phyloP scores from a whole-genome alignment of 257 asterid genomes.

The Capsicum baccatum region DNA sequence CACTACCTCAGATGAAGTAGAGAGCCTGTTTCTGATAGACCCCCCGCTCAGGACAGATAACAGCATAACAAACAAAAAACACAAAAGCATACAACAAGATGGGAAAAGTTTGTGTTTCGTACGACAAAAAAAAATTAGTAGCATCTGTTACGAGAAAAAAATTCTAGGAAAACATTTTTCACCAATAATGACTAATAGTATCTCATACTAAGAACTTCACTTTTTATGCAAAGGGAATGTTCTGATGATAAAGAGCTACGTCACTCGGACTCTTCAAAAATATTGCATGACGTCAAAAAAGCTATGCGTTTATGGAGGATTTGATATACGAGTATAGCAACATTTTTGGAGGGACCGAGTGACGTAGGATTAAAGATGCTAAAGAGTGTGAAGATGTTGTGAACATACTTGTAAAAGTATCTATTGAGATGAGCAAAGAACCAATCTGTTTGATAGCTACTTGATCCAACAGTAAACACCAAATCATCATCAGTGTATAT shows the following conservation, averaged over 20 bases:
- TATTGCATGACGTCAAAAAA: not conserved
- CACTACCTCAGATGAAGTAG: no score
- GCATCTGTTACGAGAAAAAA: not conserved
- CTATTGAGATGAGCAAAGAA: slow-evolving; percentile 86
- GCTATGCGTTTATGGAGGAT: not conserved
- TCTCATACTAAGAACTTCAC: not conserved
- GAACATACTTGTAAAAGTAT: slow-evolving; percentile 37
- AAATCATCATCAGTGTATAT: slow-evolving; percentile 71
- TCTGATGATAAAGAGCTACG: not conserved
- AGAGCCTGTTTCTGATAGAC: no score
- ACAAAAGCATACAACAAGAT: no score
- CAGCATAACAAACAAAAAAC: no score
- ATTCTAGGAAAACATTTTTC: not conserved
- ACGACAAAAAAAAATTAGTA: not conserved
- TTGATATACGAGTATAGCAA: not conserved
- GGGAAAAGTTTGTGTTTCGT: not conserved
- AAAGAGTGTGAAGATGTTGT: not conserved
- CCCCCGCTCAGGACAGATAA: no score
- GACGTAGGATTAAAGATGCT: not conserved
- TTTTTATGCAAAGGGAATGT: not conserved
- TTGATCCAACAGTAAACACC: slow-evolving; percentile 55
- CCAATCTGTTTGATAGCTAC: slow-evolving; percentile 67
- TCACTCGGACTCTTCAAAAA: not conserved
- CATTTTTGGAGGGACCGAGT: not conserved
- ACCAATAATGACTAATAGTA: not conserved